Percentiles rank a stretch among this genome's conserved stretches.
These are phyloP conservation scores for Beauveria rudraprayagi DNA, from an alignment of 2,329 filamentous ascomycete genomes.

Conservation along the genomic window DNA sequence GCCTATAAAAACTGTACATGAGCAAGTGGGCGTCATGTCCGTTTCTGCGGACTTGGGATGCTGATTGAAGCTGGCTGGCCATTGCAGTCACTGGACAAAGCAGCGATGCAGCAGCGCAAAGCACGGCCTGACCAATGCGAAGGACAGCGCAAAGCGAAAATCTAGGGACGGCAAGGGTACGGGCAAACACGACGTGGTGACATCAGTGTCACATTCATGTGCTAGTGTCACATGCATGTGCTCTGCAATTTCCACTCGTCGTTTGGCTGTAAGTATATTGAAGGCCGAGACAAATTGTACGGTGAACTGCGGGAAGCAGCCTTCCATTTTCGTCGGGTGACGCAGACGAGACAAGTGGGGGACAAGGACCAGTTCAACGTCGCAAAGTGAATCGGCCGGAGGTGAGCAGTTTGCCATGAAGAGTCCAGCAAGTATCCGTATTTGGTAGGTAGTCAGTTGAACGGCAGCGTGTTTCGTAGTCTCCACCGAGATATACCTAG, in stretches of 20 bases:
- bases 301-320: background rate
- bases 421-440: background rate
- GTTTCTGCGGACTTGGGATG: background rate
- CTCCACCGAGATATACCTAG: background rate
- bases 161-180: background rate
- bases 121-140: background rate
- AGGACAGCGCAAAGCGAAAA: background rate
- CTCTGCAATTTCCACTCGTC: conserved; percentile 1
- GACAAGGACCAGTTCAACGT: background rate
- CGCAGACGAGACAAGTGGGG: background rate
- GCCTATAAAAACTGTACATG: background rate
- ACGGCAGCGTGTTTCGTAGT: background rate
- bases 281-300: background rate
- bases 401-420: background rate
- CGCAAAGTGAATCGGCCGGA: background rate
- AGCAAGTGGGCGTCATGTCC: background rate
- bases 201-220: background rate
- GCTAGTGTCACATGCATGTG: background rate
- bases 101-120: background rate
- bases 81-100: background rate
- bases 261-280: background rate
- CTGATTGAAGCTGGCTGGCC: background rate
- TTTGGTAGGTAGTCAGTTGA: background rate
- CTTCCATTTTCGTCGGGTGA: background rate
- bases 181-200: background rate